Percentiles rank a stretch among this genome's conserved stretches.
Conservation (phyloP, 768 basidiomycete genomes). For the Amanita fuliginea region DNA sequence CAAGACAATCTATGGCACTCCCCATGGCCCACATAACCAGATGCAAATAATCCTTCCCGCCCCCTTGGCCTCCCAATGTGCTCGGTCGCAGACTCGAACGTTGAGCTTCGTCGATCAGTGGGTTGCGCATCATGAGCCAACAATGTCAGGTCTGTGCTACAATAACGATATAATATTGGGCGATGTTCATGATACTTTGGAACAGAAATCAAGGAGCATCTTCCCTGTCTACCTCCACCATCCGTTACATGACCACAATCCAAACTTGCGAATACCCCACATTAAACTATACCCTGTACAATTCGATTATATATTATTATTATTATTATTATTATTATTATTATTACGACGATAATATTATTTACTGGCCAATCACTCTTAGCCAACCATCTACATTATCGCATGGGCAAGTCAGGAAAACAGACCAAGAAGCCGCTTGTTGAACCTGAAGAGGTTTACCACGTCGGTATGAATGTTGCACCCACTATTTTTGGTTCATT, state of each 20-base stretch:
- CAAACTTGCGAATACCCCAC: neutral
- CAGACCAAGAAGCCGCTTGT: neutral
- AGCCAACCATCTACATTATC: neutral
- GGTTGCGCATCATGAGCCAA: constrained; percentile 11
- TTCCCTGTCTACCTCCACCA: neutral
- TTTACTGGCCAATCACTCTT: neutral
- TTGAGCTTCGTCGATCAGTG: constrained; percentile 25
- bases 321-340: neutral
- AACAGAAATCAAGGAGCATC: neutral
- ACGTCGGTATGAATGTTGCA: constrained; percentile 29
- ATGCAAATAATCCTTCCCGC: constrained; percentile 60
- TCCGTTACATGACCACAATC: neutral
- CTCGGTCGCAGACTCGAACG: constrained; percentile 9
- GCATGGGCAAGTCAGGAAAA: constrained; percentile 4
- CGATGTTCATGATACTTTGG: neutral
- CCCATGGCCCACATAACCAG: constrained; percentile 49
- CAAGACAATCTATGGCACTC: constrained; percentile 39
- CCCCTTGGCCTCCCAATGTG: constrained; percentile 37
- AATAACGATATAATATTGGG: neutral
- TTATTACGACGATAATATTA: neutral
- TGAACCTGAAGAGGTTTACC: constrained; percentile 24
- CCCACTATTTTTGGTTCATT: neutral
- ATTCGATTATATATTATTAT: no score
- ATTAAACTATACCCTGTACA: neutral
- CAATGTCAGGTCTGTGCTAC: neutral